Evolutionary conservation across 495 filamentous ascomycete genomes (phyloP), one percentile per base, ranked within the genome.

Genomic region (Talaromyces proteolyticus): DNA sequence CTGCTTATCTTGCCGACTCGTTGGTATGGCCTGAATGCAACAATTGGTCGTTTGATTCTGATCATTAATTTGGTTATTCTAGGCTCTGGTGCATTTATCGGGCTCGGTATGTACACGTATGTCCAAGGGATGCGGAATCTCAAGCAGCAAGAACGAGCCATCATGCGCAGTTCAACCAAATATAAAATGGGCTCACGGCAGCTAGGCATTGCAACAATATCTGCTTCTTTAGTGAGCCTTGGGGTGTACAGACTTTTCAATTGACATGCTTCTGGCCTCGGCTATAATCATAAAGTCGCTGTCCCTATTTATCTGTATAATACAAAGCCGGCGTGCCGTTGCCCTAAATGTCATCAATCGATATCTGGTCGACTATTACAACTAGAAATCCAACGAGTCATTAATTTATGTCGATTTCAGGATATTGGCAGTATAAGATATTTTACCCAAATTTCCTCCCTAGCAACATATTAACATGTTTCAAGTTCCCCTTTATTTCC

Each of bases 51-150:
- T n/a, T n/a, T n/a, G n/a, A 25, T 52, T 21, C 46, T 60, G 40
- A 65, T 53, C 22, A 14, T 34, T 8, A 34, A 34, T 20, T 4
- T 3, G 10, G n/a, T n/a, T 11, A 42, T 6, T 24, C 59, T 52
- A 94, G 92, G 92, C 17, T 82, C 84, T 47, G 79, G 83, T 25
- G 91, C 87, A 14, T 95, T 96, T 55, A 72, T 93, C 40, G 91
- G 91, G n/a, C 82, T 96, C 42, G 92, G 88, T 12, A 80, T 79
- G 5, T 97, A 95, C 72, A 91, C 82, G 60, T 95, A 92, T 67
- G 73, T 82, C 50, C 89, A 87, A 7, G 92, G 92, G 26, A 86
- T 84, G 57, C 65, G 67, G 36, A 88, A 94, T 61, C 79, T 97
- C 17, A 76, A 78, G 42, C 71, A 79, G 55, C 86, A 89, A 60